Base-by-base conservation (phyloP, 352 stramenopile genomes). In the Ophiocytium majus region DNA sequence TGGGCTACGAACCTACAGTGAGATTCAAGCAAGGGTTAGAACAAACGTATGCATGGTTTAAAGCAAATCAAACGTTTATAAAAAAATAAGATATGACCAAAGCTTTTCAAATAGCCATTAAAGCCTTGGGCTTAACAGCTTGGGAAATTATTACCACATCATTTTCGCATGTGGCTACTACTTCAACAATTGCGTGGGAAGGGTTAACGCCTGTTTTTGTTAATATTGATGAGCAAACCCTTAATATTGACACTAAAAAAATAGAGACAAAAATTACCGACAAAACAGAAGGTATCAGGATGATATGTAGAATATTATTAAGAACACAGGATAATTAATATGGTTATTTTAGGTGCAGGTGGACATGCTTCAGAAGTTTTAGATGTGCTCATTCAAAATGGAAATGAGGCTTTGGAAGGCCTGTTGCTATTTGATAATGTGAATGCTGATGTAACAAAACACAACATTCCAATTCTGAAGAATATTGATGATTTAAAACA, bases 21-120 rank as follows among this genome's bases (percentile, higher is more conserved):
- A 71, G 28, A 23, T 71, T 71, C 23, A 28, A 71, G 57, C 23
- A 71, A 71, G 57, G 57, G 28, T 71, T 71, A 71, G 28, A 71
- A 71, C 19, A 71, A 71, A 28, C 57, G 57, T 23, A 23, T 23
- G 57, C 23, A 23, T 71, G 57, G 57, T 71, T 23, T 71, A 23
- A 28, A 28, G 28, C 23, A 71, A 71, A 71, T 28, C 57, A 23
- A 28, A 71, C 23, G 28, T 71, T n/a, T n/a, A n/a, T 23, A 71
- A 71, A 71, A 71, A 23, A 71, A 71, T 23, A 23, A 28, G 57
- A 71, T 71, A 71, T 71, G 23, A 23, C 28, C 23, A 71, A 71
- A 71, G 19, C 28, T 28, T 23, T 71, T 23, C 19, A 28, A 71
- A 71, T 23, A 71, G 57, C 23, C 23, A 71, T 23, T 23, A 28